Percentiles rank a stretch among this genome's conserved stretches.
phyloP scores from a whole-genome alignment of 176 grass and related monocot species.

The Ensete ventricosum region DNA sequence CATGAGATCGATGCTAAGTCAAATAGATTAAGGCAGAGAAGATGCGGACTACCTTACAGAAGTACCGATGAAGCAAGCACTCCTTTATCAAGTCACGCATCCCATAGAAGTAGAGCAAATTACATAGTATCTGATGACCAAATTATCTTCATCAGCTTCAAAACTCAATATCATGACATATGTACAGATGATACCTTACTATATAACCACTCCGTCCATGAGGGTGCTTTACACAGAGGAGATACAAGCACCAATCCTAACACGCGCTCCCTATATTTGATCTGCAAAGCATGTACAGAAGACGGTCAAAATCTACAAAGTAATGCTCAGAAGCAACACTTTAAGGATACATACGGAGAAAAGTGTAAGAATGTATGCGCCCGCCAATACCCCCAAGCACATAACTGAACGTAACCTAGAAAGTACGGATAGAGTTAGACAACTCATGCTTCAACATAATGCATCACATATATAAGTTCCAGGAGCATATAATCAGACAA shows the following conservation, averaged over 20 bases:
- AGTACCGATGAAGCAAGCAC: constrained; percentile 21
- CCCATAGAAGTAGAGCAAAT: constrained; percentile 26
- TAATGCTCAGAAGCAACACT: not conserved
- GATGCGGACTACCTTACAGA: constrained; percentile 7
- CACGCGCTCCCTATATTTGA: constrained; percentile 16
- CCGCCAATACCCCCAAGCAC: constrained; percentile 20
- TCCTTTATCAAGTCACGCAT: constrained; percentile 24
- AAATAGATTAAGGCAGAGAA: not conserved
- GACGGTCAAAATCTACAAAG: not conserved
- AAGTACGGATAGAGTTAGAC: not conserved
- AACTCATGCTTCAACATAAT: not conserved
- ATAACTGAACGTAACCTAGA: constrained; percentile 18
- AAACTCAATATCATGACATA: not conserved
- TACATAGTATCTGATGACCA: constrained; percentile 2
- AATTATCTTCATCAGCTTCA: not conserved
- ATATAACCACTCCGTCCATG: constrained; percentile 23
- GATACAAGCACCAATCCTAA: constrained; percentile 21
- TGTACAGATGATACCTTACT: constrained; percentile 6
- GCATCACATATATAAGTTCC: not conserved
- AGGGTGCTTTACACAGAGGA: constrained; percentile 18
- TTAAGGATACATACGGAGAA: constrained; percentile 14
- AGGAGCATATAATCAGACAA: not conserved
- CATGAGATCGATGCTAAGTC: not conserved
- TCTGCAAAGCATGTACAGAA: constrained; percentile 4
- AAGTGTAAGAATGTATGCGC: constrained; percentile 21